Evolutionary conservation across 805 yeast genomes (phyloP), one percentile per base, ranked within the genome.

Genomic region (Sporopachydermia lactativora): DNA sequence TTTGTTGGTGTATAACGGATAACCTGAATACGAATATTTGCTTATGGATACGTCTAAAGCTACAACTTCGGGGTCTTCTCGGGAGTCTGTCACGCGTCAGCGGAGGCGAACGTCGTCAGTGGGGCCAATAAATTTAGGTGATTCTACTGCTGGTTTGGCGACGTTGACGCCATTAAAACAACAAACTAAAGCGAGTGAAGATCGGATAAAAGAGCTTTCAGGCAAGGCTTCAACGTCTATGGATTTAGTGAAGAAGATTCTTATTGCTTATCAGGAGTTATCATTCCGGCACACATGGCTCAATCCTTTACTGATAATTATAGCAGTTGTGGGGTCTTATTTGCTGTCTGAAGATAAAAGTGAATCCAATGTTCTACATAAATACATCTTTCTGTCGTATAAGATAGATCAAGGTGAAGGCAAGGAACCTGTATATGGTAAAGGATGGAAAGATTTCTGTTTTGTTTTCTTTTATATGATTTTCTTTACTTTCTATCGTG

Each of bases 401-500:
- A 65, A 66, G 38, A 76, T 71, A 18, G 68, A 82, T 1, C 71
- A 75, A 41, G 74, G 72, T 41, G 47, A 49, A 3, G 38, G 24
- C 17, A 53, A 52, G 16, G 57, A 62, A n/a, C 45, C 35, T n/a
- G 39, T 62, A 53, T 92, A 88, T 57, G 96, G 83, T 18, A 92
- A 92, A 60, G 99, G 99, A 42, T 64, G 55, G 37, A 75, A 77
- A 52, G 99, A 92, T 61, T 71, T 86, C 48, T 68, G 68, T 16
- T 92, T 86, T 63, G 83, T 89, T 13, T 66, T 68, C 15, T 85
- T 74, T 57, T 77, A 83, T 62, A 81, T 89, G 70, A 59, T 92
- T 34, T 77, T 86, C 51, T 88, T 92, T 71, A 81, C 96, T 0
- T 92, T 89, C 55, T 65, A 75, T 48, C 75, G 99, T 52, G 98